Base-by-base conservation (phyloP, 2,329 filamentous ascomycete genomes). In the Colletotrichum sp. region DNA sequence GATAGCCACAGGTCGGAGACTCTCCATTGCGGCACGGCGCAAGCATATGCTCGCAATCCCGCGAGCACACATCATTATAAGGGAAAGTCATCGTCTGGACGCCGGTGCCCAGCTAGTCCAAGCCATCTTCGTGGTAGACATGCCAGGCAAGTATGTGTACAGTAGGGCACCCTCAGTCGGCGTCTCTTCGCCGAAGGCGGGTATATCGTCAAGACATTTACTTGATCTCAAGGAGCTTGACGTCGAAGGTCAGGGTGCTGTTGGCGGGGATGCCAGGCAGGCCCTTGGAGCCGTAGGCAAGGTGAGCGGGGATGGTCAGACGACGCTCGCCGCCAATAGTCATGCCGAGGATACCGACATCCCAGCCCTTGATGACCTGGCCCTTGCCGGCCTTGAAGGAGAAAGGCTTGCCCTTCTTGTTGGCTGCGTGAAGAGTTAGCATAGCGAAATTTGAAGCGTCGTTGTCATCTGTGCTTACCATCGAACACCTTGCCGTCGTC, bases 331-430 rank as follows among this genome's bases (percentile, higher is more conserved):
- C 96, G 82, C 97, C 97, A 80, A 96, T 93, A 80, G 93, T 90
- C 95, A 99, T 98, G 86, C 98, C 98, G 80, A 91, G 90, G 80
- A 99, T 89, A 87, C 97, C 97, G 79, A 98, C 92, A 85, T 99
- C 98, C 98, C 97, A 98, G 80, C 97, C 97, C 91, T 98, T 97
- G 90, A 99, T 99, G 82, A 99, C 98, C 86, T 98, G 95, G 77
- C 96, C 96, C 84, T 93, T 92, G 80, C 97, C 98, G 77, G 98
- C 93, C 90, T 96, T 98, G 92, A 98, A 98, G 80, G 91, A 91
- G 89, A 99, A 99, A 74, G 98, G 96, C 89, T 98, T 96, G 82
- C 97, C 97, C 90, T 98, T 98, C 91, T 98, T 99, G 91, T 99
- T 98, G 86, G 96, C 95, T 96, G 81, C 59, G 78, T 6, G 27